phyloP scores from a whole-genome alignment of 495 filamentous ascomycete genomes.

The Saxophila tyrrhenica region DNA sequence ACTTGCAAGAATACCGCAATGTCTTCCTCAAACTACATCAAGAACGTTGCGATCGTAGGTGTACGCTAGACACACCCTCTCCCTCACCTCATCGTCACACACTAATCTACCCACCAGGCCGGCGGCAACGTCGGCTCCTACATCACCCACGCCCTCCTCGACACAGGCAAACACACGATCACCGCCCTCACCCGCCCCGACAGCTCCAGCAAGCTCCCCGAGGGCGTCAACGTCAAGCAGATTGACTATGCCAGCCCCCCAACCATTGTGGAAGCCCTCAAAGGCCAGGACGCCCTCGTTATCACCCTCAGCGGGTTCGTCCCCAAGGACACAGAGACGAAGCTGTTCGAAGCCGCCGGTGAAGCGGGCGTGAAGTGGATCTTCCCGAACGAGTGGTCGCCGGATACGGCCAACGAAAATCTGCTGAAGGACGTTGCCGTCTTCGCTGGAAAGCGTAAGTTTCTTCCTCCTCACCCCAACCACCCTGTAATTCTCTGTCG shows the following conservation, averaged over 20 bases:
- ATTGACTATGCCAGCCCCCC: slow-evolving; percentile 36
- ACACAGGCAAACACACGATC: slow-evolving; percentile 40
- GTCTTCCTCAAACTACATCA: slow-evolving; percentile 9
- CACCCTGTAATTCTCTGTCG: slow-evolving; percentile 5
- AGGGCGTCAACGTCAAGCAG: slow-evolving; percentile 30
- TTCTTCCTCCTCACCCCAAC: no score
- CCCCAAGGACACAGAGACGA: slow-evolving; percentile 43
- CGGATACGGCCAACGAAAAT: neutral
- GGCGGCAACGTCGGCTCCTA: slow-evolving; percentile 45
- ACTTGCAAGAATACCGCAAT: no score
- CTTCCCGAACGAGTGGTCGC: slow-evolving; percentile 42
- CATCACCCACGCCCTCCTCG: slow-evolving; percentile 41
- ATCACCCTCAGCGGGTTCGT: slow-evolving; percentile 41
- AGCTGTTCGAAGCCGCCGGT: slow-evolving; percentile 50
- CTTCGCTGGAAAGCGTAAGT: slow-evolving; percentile 33
- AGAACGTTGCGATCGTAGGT: slow-evolving; percentile 20
- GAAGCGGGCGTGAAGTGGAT: slow-evolving; percentile 50
- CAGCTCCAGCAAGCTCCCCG: slow-evolving; percentile 31
- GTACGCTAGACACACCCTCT: slow-evolving; percentile 14
- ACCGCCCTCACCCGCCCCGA: slow-evolving; percentile 41
- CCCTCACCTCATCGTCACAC: neutral
- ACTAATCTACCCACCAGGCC: slow-evolving; percentile 41
- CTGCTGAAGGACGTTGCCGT: neutral
- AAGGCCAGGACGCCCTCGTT: slow-evolving; percentile 45
- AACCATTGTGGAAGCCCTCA: slow-evolving; percentile 35